Base-by-base conservation (phyloP, 2,329 filamentous ascomycete genomes). In the Lasiodiplodia citricola region DNA sequence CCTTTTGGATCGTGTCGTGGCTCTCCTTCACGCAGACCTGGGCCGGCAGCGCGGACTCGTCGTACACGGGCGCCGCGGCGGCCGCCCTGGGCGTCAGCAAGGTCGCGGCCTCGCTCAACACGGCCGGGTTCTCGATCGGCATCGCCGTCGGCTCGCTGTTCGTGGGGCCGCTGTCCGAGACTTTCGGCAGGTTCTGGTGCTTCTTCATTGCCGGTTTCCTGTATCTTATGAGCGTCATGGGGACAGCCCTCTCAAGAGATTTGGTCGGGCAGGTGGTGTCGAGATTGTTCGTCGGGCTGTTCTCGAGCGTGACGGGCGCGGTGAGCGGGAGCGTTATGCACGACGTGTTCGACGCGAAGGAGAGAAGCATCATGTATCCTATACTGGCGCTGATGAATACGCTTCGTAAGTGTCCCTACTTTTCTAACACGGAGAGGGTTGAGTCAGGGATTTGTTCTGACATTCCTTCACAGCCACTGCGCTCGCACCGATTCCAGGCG, bases 211-310 rank as follows among this genome's bases (percentile, higher is more conserved):
- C 67, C 25, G 51, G 50, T 2, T 28, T 38, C 14, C 28, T 52
- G 6, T 64, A 56, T 21, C 51, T 68, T n/a, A 18, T 65, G 16
- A 51, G n/a, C 18, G 52, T 68, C 28, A 50, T 50, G 50, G 58
- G 35, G 13, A 64, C 67, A 7, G 67, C 54, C 31, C 23, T 64
- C 8, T 28, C 54, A 51, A 10, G 50, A 14, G 60, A 54, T 23
- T 23, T 64, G n/a, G 73, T 71, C 25, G 73, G 73, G 2, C 72
- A 74, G 41, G 71, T 74, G 37, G 67, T 70, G 10, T 73, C 75
- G 54, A 70, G 74, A 14, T 72, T 77, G 35, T 69, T 77, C 7
- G 74, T 74, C 21, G 75, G 74, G 3, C 38, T 75, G 16, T 74
- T 70, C 16, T 71, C 71, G 18, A 72, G 70, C 25, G 71, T 73